These are phyloP conservation scores for Nemania sp. DNA, from an alignment of 2,329 filamentous ascomycete genomes.

Conservation along the genomic window DNA sequence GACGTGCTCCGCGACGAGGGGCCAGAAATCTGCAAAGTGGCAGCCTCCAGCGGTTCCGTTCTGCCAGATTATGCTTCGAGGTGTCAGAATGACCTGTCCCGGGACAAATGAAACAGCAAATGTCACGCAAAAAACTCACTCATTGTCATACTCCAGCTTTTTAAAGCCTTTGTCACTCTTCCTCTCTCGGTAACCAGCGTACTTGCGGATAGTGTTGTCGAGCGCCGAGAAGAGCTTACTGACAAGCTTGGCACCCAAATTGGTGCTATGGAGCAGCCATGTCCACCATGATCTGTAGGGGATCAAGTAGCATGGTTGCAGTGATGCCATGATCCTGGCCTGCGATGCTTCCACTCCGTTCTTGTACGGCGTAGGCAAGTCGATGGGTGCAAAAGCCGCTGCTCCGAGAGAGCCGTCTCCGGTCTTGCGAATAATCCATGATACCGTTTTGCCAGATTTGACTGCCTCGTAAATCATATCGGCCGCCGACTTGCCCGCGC, in stretches of 20 bases:
- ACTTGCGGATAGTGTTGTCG: slow-evolving; percentile 42
- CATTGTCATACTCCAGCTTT: slow-evolving; percentile 43
- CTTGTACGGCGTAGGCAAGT: slow-evolving; percentile 45
- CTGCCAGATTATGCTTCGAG: slow-evolving; percentile 46
- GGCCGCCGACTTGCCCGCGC: slow-evolving; percentile 54
- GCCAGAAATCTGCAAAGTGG: slow-evolving; percentile 47
- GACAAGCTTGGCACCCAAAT: slow-evolving; percentile 40
- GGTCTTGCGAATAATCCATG: slow-evolving; percentile 52
- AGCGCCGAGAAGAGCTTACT: slow-evolving; percentile 38
- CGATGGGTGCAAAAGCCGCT: slow-evolving; percentile 46
- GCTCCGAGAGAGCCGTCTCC: slow-evolving; percentile 49
- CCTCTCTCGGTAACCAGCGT: slow-evolving; percentile 43
- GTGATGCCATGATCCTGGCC: slow-evolving; percentile 42
- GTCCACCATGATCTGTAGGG: slow-evolving; percentile 41
- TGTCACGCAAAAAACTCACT: slow-evolving; percentile 37
- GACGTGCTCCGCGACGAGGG: slow-evolving; percentile 45
- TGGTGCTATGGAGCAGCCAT: slow-evolving; percentile 41
- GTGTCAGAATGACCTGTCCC: slow-evolving; percentile 19
- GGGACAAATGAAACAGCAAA: slow-evolving; percentile 10
- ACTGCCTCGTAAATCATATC: slow-evolving; percentile 54
- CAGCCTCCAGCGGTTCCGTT: slow-evolving; percentile 46
- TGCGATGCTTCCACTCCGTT: slow-evolving; percentile 45
- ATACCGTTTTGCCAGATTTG: slow-evolving; percentile 51
- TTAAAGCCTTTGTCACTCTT: slow-evolving; percentile 44
- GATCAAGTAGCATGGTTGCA: slow-evolving; percentile 41